Base-by-base conservation (phyloP, 352 stramenopile species). In the Phytophthora colocasiae region DNA sequence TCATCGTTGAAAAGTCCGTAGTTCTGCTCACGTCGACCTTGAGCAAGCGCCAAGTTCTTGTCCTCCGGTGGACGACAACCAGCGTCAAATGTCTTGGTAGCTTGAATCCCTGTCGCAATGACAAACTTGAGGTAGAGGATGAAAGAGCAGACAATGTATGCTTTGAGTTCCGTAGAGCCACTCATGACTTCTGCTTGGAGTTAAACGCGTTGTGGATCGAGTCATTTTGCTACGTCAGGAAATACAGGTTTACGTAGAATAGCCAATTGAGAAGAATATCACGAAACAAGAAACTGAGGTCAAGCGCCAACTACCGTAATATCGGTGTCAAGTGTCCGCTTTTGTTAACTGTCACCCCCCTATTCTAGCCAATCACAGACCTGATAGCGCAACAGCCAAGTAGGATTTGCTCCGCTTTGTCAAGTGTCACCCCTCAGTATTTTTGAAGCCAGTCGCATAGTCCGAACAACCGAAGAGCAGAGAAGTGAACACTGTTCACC, bases 51-150 rank as follows among this genome's bases (percentile, higher is more conserved):
- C n/a, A 78, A 54, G 24, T 63, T 70, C 58, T 67, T 78, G 57
- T 81, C 73, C 36, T 81, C 73, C 0, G 73, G 69, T n/a, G 74
- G 49, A 2, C 77, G 77, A 4, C 49, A 65, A 19, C 73, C 71
- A 6, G 71, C 62, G 36, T 75, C 57, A 31, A 85, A 85, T 1
- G 66, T 82, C 48, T 80, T 78, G 41, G 63, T 75, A 17, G 62
- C 71, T 27, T 83, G 73, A 40, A 79, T 75, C 4, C 62, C 58
- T 10, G 67, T 68, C 4, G 58, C 53, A 19, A 63, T 68, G 34
- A 83, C 27, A 58, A 78, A 83, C 52, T 83, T 83, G 51, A 80
- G 43, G 68, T 81, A 85, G 14, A 83, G 54, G 9, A 77, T 55
- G 22, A 71, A 52, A 17, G 64, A 65, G 51, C 74, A 85, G n/a